Evolutionary conservation across 129 eudicot species (phyloP).

Genomic region (Flaveria trinervia): DNA sequence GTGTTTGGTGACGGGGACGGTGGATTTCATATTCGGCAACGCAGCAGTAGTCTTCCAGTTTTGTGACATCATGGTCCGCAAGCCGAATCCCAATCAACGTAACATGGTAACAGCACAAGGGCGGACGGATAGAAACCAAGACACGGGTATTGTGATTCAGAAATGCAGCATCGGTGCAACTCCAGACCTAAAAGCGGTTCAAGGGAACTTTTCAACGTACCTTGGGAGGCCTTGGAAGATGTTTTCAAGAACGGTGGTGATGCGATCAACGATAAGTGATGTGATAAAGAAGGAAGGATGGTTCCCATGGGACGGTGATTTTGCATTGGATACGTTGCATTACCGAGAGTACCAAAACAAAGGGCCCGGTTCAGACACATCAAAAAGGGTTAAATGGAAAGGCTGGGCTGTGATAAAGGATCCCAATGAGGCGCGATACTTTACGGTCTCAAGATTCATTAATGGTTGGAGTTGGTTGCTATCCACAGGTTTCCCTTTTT

Average conservation of each 20-base stretch:
- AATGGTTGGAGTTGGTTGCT: constrained; percentile 53
- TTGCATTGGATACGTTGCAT: constrained; percentile 50
- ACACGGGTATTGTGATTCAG: constrained; percentile 60
- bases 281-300: constrained; percentile 54
- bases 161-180: constrained; percentile 42
- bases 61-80: constrained; percentile 41
- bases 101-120: constrained; percentile 71
- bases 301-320: constrained; percentile 53
- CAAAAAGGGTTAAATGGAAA: constrained; percentile 53
- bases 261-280: constrained; percentile 44
- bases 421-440: constrained; percentile 30
- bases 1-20: constrained; percentile 44
- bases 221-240: constrained; percentile 71
- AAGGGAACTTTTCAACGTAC: constrained; percentile 30
- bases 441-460: constrained; percentile 45
- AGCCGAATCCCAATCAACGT: constrained; percentile 42
- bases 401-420: constrained; percentile 55
- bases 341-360: constrained; percentile 59
- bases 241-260: constrained; percentile 59
- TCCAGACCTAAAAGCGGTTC: constrained; percentile 45
- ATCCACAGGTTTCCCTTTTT: constrained; percentile 33
- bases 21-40: constrained; percentile 64
- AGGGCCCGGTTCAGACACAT: constrained; percentile 54
- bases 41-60: constrained; percentile 58
- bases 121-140: constrained; percentile 50